Conservation (phyloP, 2,329 filamentous ascomycete species). For the Reticulascus tulasneorum region DNA sequence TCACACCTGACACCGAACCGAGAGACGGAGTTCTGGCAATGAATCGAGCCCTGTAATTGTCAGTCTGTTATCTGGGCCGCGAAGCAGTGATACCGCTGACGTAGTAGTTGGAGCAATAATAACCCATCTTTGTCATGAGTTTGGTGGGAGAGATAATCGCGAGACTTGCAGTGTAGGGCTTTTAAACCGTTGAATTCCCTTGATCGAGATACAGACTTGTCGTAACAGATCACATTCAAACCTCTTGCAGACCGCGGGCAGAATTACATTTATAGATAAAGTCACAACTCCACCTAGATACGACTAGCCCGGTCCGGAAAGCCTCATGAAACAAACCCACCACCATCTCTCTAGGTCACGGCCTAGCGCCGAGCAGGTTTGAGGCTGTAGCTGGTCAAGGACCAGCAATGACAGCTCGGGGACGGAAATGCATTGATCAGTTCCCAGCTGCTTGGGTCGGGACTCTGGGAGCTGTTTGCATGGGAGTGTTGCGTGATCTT, state of each 20-base stretch:
- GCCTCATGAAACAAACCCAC: too few species aligned
- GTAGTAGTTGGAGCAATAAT: constrained; percentile 30
- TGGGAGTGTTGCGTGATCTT: too few species aligned
- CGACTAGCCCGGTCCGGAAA: too few species aligned
- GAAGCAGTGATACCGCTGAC: constrained; percentile 12
- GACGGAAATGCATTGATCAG: too few species aligned
- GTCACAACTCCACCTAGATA: too few species aligned
- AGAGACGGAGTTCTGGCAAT: constrained; percentile 25
- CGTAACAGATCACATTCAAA: neutral
- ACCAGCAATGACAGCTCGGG: too few species aligned
- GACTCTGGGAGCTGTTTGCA: too few species aligned
- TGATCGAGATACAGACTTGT: neutral
- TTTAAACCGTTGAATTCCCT: constrained; percentile 4
- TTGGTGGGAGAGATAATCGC: neutral
- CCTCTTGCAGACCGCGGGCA: neutral
- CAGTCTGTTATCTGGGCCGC: constrained; percentile 2
- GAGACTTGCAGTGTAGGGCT: constrained; percentile 3
- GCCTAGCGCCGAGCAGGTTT: too few species aligned
- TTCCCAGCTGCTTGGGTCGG: too few species aligned
- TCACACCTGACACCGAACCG: constrained; percentile 25
- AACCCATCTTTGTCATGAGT: constrained; percentile 19
- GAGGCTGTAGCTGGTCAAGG: too few species aligned
- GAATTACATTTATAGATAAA: neutral
- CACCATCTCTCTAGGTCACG: too few species aligned
- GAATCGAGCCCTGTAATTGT: constrained; percentile 22